Conservation (phyloP, 1,284 basidiomycete genomes). For the Vanrija sp. region DNA sequence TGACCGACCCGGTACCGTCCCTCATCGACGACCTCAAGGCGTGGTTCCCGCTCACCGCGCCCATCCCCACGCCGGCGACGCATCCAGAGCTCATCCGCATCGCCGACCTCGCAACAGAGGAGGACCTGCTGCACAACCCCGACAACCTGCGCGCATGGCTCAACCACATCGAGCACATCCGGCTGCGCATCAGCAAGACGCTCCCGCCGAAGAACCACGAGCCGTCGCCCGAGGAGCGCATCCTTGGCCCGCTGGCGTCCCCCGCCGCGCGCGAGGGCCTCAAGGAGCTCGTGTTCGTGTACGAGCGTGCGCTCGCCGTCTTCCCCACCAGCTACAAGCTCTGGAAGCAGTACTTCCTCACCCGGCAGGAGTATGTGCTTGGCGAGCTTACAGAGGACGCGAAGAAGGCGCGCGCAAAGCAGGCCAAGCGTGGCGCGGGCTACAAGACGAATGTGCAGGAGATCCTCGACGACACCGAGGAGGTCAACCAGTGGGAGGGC, state of each 20-base stretch:
- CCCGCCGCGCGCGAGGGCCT: slow-evolving; percentile 68
- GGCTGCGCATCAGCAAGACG: slow-evolving; percentile 62
- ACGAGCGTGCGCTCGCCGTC: slow-evolving; percentile 82
- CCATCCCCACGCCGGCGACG: slow-evolving; percentile 74
- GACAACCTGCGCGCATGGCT: slow-evolving; percentile 89
- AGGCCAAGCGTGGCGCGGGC: slow-evolving; percentile 67
- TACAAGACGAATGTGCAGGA: slow-evolving; percentile 83
- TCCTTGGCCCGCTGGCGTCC: slow-evolving; percentile 60
- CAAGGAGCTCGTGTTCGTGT: slow-evolving; percentile 81
- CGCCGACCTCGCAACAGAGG: slow-evolving; percentile 80
- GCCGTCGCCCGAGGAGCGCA: slow-evolving; percentile 35
- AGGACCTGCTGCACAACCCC: slow-evolving; percentile 92
- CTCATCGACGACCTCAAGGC: slow-evolving; percentile 39
- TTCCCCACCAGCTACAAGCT: slow-evolving; percentile 90
- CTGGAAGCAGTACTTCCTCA: slow-evolving; percentile 87
- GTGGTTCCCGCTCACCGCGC: slow-evolving; percentile 74
- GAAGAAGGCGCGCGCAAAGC: slow-evolving; percentile 49
- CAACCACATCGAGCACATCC: slow-evolving; percentile 73
- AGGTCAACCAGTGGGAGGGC: slow-evolving; percentile 78
- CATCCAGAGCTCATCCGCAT: slow-evolving; percentile 71
- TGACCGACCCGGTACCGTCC: slow-evolving; percentile 24
- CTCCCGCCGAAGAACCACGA: slow-evolving; percentile 48
- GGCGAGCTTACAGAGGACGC: slow-evolving; percentile 56
- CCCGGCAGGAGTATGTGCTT: slow-evolving; percentile 80
- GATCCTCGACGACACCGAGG: slow-evolving; percentile 81